Base-by-base conservation (phyloP, 2,329 filamentous ascomycete genomes). In the Rhinocladiella similis region DNA sequence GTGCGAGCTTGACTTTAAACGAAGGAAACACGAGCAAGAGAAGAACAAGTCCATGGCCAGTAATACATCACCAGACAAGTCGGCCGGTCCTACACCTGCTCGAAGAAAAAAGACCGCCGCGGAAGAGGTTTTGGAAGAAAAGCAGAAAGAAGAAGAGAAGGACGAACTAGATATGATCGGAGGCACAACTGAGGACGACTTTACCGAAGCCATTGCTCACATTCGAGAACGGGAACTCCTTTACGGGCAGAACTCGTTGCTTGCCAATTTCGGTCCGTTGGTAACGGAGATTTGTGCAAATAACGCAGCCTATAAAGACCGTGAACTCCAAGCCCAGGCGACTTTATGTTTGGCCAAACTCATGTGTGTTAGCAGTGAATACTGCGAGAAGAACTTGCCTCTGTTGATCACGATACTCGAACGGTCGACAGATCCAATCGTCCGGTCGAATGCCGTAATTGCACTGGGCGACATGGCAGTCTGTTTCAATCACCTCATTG, bases 381-480 rank as follows among this genome's bases (percentile, higher is more conserved):
- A 97, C 76, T 99, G 94, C 74, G 94, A 97, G 74, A 83, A 84
- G 39, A 95, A 99, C 68, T 81, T 99, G 12, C 89, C 90, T 5
- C 86, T 99, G 2, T 86, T 99, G 57, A 96, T 99, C 73, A 97
- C 93, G 14, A 97, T 99, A 67, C 92, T 99, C 80, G 94, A 99
- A 75, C 87, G 91, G 27, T 97, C 91, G 1, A 84, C 90, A 29
- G 91, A 97, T 67, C 89, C 95, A 1, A 96, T 92, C 16, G 93
- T 96, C 38, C 87, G 94, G 50, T 96, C 90, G 66, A 99, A 99
- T 69, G 90, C 95, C 9, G 95, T 99, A 16, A 96, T 99, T 65
- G 93, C 94, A 0, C 84, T 99, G 0, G 94, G 94, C 38, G 94
- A 99, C 70, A 99, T 99, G 94, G 95, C 95, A 0, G 94, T 99